Conservation (phyloP, 805 yeast genomes). For the Metschnikowia proteae region DNA sequence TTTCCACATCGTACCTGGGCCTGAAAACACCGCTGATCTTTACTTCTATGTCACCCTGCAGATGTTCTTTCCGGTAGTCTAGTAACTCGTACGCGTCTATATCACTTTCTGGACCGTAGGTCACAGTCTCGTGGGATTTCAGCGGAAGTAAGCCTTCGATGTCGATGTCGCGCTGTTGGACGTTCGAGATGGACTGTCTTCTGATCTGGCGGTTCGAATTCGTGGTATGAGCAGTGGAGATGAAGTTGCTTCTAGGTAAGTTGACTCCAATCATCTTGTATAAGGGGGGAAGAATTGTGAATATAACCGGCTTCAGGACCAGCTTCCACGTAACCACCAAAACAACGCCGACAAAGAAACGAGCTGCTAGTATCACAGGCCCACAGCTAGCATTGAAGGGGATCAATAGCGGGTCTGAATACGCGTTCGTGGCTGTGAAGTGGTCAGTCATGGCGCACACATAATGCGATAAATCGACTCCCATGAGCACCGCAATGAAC, state of each 20-base stretch:
- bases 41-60: slow-evolving; percentile 8
- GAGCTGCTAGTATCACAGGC: slow-evolving; percentile 23
- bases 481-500: slow-evolving; percentile 81
- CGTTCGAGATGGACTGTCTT: slow-evolving; percentile 37
- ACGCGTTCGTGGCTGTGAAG: slow-evolving; percentile 19
- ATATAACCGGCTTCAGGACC: slow-evolving; percentile 62
- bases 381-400: slow-evolving; percentile 20
- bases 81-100: slow-evolving; percentile 41
- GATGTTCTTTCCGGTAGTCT: slow-evolving; percentile 23
- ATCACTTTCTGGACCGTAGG: slow-evolving; percentile 37
- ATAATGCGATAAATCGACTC: slow-evolving; percentile 66
- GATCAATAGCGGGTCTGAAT: slow-evolving; percentile 32
- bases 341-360: slow-evolving; percentile 61
- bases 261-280: slow-evolving; percentile 42
- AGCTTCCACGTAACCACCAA: slow-evolving; percentile 71
- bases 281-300: slow-evolving; percentile 55
- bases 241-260: slow-evolving; percentile 37
- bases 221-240: slow-evolving; percentile 35
- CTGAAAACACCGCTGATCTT: slow-evolving; percentile 46
- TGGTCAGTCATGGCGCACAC: slow-evolving; percentile 30
- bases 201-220: slow-evolving; percentile 33
- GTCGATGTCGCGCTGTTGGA: slow-evolving; percentile 16
- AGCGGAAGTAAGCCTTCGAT: slow-evolving; percentile 23
- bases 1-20: slow-evolving; percentile 69
- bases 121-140: slow-evolving; percentile 26